phyloP scores from a whole-genome alignment of 176 grass and related monocot genomes.

The Panicum miliaceum region DNA sequence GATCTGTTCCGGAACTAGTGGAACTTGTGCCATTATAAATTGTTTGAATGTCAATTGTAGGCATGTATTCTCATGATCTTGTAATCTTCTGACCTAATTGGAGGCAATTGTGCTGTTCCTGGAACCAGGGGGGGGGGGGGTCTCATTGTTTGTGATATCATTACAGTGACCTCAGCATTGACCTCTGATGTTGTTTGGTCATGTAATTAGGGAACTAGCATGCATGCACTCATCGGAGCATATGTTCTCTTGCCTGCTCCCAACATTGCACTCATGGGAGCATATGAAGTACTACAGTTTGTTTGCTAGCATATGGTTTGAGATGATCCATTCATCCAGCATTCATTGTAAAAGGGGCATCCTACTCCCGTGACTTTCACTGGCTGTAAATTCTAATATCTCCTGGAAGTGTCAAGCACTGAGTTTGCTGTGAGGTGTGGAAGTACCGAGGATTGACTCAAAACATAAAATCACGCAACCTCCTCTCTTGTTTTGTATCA shows the following conservation, averaged over 20 bases:
- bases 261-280: no score
- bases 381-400: not conserved
- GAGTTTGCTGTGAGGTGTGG: not conserved
- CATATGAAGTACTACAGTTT: no score
- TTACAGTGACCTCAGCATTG: no score
- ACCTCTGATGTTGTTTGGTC: no score
- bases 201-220: no score
- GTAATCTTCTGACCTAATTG: not conserved
- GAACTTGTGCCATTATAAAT: not conserved
- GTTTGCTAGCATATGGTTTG: not conserved
- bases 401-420: not conserved
- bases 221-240: no score
- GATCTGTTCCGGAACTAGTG: not conserved
- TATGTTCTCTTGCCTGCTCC: no score
- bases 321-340: not conserved
- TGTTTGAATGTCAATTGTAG: not conserved
- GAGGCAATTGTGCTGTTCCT: not conserved
- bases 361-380: slow-evolving; percentile 4
- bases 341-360: not conserved
- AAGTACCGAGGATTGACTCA: not conserved
- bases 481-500: not conserved
- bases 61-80: not conserved
- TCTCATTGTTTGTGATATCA: not conserved
- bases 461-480: slow-evolving; percentile 2
- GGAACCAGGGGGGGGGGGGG: not conserved